phyloP scores from a whole-genome alignment of 2,329 filamentous ascomycete genomes.

The Fusarium praegraminearum region DNA sequence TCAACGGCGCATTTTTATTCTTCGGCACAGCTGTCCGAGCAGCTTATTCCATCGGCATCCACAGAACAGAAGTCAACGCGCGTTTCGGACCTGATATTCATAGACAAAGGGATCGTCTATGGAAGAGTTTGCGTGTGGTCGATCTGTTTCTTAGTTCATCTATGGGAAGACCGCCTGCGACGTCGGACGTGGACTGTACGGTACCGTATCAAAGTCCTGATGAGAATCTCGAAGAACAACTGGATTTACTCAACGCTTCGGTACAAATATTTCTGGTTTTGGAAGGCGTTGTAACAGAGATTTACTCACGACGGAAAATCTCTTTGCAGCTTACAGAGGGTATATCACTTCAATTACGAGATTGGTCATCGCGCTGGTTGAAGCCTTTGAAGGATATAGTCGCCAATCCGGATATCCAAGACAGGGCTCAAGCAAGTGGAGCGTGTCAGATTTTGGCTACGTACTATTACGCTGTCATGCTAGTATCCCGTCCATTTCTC shows the following conservation, averaged over 20 bases:
- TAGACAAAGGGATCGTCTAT: constrained; percentile 61
- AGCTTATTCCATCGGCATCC: constrained; percentile 65
- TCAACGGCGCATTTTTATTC: constrained; percentile 66
- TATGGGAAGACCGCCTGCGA: constrained; percentile 66
- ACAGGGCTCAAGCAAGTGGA: constrained; percentile 55
- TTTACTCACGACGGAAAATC: constrained; percentile 66
- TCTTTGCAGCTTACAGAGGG: constrained; percentile 65
- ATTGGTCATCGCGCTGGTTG: constrained; percentile 65
- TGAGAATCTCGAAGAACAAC: constrained; percentile 54
- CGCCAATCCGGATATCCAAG: constrained; percentile 25
- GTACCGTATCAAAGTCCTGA: constrained; percentile 59
- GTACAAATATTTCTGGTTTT: constrained; percentile 66
- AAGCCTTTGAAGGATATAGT: constrained; percentile 57
- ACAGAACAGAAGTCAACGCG: constrained; percentile 66
- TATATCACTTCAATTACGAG: constrained; percentile 64
- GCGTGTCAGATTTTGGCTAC: constrained; percentile 65
- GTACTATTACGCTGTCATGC: constrained; percentile 69
- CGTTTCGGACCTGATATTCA: constrained; percentile 61
- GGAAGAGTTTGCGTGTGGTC: constrained; percentile 65
- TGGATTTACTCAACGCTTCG: constrained; percentile 63
- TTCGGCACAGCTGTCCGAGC: constrained; percentile 66
- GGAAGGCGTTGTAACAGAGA: constrained; percentile 63
- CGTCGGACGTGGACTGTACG: constrained; percentile 66
- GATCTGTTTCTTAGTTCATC: constrained; percentile 66
- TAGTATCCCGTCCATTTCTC: constrained; percentile 66